Evolutionary conservation across 2,329 filamentous ascomycete species (phyloP), one percentile per base, ranked within the genome.

Genomic region (Pseudogymnoascus sp.): DNA sequence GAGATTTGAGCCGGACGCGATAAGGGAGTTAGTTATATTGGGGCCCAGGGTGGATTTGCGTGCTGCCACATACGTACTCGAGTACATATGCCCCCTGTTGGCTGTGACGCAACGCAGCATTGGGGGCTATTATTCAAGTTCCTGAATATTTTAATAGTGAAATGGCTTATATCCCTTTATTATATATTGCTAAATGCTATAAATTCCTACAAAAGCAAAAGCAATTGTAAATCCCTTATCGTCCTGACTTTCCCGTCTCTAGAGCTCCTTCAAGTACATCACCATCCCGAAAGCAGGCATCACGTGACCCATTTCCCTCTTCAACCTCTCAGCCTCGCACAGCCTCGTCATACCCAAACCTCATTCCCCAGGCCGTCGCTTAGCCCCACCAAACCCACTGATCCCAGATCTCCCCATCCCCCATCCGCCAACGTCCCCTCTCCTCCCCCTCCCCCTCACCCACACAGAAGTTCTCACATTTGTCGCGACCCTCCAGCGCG

Each of bases 361-460:
- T 55, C 45, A 55, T 30, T 30, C 45, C 16, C 38, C 30, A 38
- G 58, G 58, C 58, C 16, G 8, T 42, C 35, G 35, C 58, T 60
- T 60, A 42, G 58, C 35, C 35, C 35, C 58, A 60, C 38, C 45
- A 55, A 55, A 55, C 45, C 45, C 45, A 55, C 45, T 55, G 59
- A 60, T 38, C 55, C 58, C 33, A 41, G 38, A 60, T 60, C 59
- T 60, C 59, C 59, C 38, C 59, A 42, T 60, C 36, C 30, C 12
- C 36, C n/a, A n/a, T 14, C 12, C 12, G 2, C 25, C 16, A 33
- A 2, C 8, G 30, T 14, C 14, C 6, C 19, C 39, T 5, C 23
- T 14, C 8, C 60, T 35, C 59, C 60, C 19, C 60, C 28, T 61
- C 61, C 65, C 61, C 61, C n/a, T n/a, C n/a, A n/a, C n/a, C n/a